phyloP scores from a whole-genome alignment of 2,329 filamentous ascomycete species.

The Epichloe elymi region DNA sequence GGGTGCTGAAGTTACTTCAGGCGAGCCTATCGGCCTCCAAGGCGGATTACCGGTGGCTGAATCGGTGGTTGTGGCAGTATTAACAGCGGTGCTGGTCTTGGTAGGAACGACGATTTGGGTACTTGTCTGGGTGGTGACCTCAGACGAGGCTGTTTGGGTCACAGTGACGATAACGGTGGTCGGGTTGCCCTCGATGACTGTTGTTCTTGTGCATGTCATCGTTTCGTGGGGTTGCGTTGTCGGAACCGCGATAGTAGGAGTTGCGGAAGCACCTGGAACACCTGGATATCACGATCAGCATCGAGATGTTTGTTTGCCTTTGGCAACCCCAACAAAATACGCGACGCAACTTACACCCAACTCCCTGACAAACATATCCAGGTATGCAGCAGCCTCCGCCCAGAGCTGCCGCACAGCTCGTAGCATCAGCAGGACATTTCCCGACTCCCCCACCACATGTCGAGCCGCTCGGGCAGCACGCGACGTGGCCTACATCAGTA shows the following conservation, averaged over 20 bases:
- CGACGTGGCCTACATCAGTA: conserved; percentile 52
- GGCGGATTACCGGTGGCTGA: conserved; percentile 28
- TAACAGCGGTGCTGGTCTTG: conserved; percentile 19
- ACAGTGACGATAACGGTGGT: conserved; percentile 29
- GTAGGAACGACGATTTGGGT: conserved; percentile 3
- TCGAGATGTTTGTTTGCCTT: no score
- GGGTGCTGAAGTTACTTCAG: conserved; percentile 22
- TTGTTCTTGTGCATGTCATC: conserved; percentile 27
- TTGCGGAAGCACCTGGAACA: conserved; percentile 20
- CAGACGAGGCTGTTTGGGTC: conserved; percentile 22
- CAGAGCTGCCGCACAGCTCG: conserved; percentile 48
- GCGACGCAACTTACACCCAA: conserved; percentile 47
- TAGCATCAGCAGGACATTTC: conserved; percentile 47
- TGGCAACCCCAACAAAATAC: not conserved
- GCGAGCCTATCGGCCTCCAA: conserved; percentile 26
- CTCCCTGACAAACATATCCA: conserved; percentile 54
- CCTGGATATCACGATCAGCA: conserved; percentile 10
- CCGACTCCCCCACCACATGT: conserved; percentile 54
- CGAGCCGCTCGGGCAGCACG: conserved; percentile 57
- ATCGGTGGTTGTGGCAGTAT: conserved; percentile 24
- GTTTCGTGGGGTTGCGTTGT: conserved; percentile 14
- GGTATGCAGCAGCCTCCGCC: conserved; percentile 68
- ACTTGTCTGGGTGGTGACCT: conserved; percentile 23
- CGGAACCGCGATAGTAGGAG: conserved; percentile 9
- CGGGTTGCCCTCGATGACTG: conserved; percentile 20